Percentiles rank a stretch among this genome's conserved stretches.
Conservation (phyloP, 495 filamentous ascomycete species). For the Aspergillus cristatus region DNA sequence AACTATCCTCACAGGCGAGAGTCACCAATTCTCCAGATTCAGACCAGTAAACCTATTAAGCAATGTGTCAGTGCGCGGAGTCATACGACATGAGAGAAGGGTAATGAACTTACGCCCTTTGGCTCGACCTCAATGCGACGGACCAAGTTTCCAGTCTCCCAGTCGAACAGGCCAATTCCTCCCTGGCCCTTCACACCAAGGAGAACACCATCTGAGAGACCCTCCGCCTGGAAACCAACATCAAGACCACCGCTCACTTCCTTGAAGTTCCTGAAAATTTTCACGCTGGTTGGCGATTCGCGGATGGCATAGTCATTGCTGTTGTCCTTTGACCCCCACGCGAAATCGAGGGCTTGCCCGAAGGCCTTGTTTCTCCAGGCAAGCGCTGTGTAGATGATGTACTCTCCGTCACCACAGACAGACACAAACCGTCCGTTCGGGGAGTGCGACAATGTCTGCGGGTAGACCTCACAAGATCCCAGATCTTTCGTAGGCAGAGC, state of each 20-base stretch:
- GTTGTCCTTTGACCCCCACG: conserved; percentile 95
- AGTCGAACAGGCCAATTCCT: conserved; percentile 93
- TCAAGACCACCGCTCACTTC: conserved; percentile 83
- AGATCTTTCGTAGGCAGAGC: conserved; percentile 86
- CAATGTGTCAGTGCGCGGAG: conserved; percentile 6
- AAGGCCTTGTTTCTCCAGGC: conserved; percentile 98
- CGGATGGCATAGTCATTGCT: conserved; percentile 97
- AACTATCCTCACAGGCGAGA: conserved; percentile 89
- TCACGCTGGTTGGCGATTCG: conserved; percentile 85
- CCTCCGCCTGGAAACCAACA: conserved; percentile 93
- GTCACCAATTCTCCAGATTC: conserved; percentile 89
- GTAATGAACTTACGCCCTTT: conserved; percentile 44
- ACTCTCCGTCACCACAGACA: conserved; percentile 94
- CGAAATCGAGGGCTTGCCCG: conserved; percentile 89
- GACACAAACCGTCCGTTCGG: conserved; percentile 96
- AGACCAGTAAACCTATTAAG: conserved; percentile 90
- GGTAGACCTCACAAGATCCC: conserved; percentile 92
- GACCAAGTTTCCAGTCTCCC: conserved; percentile 81
- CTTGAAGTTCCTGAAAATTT: conserved; percentile 96
- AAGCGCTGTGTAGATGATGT: conserved; percentile 95
- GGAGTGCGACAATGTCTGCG: conserved; percentile 88
- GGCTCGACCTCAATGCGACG: conserved; percentile 95
- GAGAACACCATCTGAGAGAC: conserved; percentile 80
- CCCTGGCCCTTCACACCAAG: conserved; percentile 92
- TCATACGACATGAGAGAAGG: neutral